phyloP scores from a whole-genome alignment of 2,329 filamentous ascomycete genomes.

The Colletotrichum sp. region DNA sequence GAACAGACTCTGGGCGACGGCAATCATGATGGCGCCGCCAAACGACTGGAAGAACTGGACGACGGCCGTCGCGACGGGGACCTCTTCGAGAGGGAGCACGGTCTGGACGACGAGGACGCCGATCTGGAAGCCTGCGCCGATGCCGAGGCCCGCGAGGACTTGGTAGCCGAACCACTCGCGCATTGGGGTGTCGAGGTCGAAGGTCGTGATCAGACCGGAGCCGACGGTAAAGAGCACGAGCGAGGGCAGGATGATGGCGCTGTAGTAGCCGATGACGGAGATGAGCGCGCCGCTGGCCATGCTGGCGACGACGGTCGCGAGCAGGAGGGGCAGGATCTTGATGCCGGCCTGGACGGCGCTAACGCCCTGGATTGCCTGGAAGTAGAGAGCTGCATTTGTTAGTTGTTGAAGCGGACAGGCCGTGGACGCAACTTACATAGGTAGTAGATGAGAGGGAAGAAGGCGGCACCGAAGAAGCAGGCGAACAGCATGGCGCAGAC shows the following conservation, averaged over 20 bases:
- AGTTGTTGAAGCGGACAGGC: neutral
- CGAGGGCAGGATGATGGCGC: conserved; percentile 44
- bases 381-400: conserved; percentile 47
- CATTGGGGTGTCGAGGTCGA: conserved; percentile 49
- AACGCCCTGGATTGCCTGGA: conserved; percentile 58
- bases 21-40: conserved; percentile 69
- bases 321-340: conserved; percentile 57
- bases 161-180: conserved; percentile 64
- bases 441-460: conserved; percentile 60
- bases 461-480: conserved; percentile 54
- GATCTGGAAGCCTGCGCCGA: conserved; percentile 54
- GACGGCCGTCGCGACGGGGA: conserved; percentile 56
- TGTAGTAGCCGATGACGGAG: conserved; percentile 48
- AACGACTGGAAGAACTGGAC: conserved; percentile 69
- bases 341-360: conserved; percentile 59
- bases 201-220: conserved; percentile 59
- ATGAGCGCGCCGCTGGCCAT: conserved; percentile 48
- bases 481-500: conserved; percentile 45
- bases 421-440: conserved; percentile 41
- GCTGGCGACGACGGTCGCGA: conserved; percentile 54
- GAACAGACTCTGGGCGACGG: conserved; percentile 71
- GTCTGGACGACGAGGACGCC: conserved; percentile 57
- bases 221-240: conserved; percentile 50
- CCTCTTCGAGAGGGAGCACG: conserved; percentile 49
- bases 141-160: conserved; percentile 58